Conservation (phyloP, 805 yeast species). For the Metschnikowia kofuensis region DNA sequence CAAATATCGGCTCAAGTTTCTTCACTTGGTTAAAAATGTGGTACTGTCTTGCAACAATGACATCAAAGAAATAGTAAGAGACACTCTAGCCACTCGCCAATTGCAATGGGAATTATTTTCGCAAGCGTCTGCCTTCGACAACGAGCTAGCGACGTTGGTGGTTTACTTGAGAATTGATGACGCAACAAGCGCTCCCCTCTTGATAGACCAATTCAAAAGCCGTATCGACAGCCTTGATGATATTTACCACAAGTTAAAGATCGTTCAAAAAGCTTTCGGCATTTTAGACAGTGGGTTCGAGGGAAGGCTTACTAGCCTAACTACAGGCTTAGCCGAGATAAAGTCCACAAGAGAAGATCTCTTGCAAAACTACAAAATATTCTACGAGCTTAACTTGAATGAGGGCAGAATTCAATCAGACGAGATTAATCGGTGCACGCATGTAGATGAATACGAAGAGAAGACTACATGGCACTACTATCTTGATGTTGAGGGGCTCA, state of each 20-base stretch:
- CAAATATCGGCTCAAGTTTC: neutral
- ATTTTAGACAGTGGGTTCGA: neutral
- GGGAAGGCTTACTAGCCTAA: neutral
- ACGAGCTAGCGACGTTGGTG: constrained; percentile 2
- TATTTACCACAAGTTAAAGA: neutral
- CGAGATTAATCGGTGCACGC: neutral
- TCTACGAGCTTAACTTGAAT: neutral
- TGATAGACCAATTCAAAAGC: neutral
- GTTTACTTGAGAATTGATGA: neutral
- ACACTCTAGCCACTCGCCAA: constrained; percentile 3
- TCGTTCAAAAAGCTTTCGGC: neutral
- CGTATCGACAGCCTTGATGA: neutral
- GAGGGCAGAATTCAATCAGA: neutral
- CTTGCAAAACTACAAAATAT: neutral
- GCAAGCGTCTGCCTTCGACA: constrained; percentile 5
- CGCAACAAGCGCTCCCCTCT: neutral
- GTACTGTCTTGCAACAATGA: constrained; percentile 1
- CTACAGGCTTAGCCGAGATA: neutral
- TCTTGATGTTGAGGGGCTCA: neutral
- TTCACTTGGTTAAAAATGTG: neutral
- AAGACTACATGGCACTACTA: neutral
- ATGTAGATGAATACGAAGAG: constrained; percentile 4
- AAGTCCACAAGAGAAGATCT: neutral
- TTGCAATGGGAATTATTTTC: constrained; percentile 2
- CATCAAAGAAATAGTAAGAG: constrained; percentile 1